Evolutionary conservation across 2,329 filamentous ascomycete species (phyloP).

Genomic region (Graphilbum fragrans): DNA sequence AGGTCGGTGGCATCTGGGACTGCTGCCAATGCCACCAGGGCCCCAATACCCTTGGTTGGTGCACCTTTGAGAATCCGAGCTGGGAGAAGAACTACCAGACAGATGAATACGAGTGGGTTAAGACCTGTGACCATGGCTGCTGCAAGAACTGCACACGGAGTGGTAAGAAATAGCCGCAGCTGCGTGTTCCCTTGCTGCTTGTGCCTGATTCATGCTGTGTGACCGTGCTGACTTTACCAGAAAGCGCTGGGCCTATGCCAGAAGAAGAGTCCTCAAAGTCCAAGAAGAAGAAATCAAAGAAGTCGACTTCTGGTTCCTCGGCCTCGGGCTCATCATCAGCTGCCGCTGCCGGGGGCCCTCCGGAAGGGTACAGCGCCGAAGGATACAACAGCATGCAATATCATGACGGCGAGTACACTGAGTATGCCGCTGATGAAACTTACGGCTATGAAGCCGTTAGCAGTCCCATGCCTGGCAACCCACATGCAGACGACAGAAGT

Average conservation of each 20-base stretch:
- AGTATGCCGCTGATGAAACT: neutral
- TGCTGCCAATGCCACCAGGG: constrained; percentile 40
- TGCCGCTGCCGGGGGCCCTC: neutral
- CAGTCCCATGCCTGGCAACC: neutral
- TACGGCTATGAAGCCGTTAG: neutral
- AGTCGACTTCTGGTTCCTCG: too few species aligned
- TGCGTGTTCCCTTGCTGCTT: neutral
- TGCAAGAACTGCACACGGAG: constrained; percentile 34
- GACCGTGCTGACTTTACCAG: neutral
- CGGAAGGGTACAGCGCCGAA: neutral
- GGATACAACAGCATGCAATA: neutral
- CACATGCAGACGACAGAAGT: neutral
- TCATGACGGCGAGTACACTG: neutral
- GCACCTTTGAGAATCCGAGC: constrained; percentile 23
- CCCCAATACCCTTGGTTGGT: constrained; percentile 42
- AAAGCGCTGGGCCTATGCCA: constrained; percentile 8
- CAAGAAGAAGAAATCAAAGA: constrained; percentile 6
- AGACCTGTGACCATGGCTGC: constrained; percentile 40
- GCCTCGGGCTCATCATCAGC: neutral
- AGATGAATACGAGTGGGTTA: constrained; percentile 21
- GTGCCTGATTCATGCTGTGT: neutral
- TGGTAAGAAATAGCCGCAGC: constrained; percentile 18
- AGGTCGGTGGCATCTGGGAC: constrained; percentile 37
- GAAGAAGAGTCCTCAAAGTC: constrained; percentile 5
- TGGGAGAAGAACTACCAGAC: constrained; percentile 20